Conservation (phyloP, 148 eudicot species). For the Fagopyrum tataricum region DNA sequence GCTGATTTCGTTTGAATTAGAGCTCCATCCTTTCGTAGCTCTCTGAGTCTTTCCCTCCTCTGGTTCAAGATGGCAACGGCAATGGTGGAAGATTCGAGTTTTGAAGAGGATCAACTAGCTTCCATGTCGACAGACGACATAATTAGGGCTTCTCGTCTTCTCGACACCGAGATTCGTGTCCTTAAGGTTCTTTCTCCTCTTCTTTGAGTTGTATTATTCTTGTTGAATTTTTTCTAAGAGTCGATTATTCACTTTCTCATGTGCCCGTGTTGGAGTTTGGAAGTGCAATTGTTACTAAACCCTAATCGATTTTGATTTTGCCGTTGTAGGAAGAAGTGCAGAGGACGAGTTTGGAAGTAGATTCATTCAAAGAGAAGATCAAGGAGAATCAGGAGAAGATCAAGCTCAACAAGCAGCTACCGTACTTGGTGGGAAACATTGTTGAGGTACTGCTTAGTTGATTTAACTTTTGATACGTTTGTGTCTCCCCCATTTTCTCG, state of each 20-base stretch:
- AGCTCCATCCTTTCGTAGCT: neutral
- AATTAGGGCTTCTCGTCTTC: slow-evolving; percentile 66
- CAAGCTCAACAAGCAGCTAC: slow-evolving; percentile 92
- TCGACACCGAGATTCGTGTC: slow-evolving; percentile 81
- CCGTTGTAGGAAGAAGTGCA: slow-evolving; percentile 66
- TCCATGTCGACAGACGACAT: slow-evolving; percentile 79
- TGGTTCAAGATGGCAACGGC: slow-evolving; percentile 50
- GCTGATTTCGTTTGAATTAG: neutral
- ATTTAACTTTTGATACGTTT: no score
- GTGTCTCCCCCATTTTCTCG: no score
- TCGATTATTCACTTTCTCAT: neutral
- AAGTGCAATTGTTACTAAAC: neutral
- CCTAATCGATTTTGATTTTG: neutral
- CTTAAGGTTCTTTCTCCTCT: slow-evolving; percentile 38
- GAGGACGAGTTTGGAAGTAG: slow-evolving; percentile 64
- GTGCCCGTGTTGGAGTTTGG: neutral
- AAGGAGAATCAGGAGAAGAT: slow-evolving; percentile 98
- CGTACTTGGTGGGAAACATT: slow-evolving; percentile 89
- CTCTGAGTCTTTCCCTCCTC: neutral
- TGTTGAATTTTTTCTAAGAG: neutral
- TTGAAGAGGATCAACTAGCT: slow-evolving; percentile 66
- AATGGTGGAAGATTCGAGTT: slow-evolving; percentile 68
- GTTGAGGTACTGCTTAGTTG: slow-evolving; percentile 55
- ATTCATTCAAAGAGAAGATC: slow-evolving; percentile 74
- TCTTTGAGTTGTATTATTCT: neutral